phyloP scores from a whole-genome alignment of 2,329 filamentous ascomycete genomes.

The Ophiosphaerella narmari region DNA sequence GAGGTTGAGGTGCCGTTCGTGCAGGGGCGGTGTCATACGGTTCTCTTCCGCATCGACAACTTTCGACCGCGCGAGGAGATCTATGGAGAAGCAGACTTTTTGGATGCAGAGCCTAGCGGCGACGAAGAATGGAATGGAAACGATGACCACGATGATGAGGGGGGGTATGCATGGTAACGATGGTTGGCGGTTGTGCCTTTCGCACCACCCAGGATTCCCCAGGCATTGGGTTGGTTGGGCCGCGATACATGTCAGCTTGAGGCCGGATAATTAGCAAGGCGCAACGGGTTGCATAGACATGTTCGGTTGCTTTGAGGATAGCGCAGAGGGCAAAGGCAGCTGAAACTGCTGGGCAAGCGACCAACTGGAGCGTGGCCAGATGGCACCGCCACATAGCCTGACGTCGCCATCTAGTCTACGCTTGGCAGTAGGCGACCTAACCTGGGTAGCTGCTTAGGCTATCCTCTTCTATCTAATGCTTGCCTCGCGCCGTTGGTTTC shows the following conservation, averaged over 20 bases:
- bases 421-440: conserved; percentile 22
- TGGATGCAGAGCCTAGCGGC: conserved; percentile 64
- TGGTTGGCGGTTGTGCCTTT: conserved; percentile 1
- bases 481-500: not conserved
- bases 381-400: conserved; percentile 11
- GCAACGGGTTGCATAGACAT: too few relatives aligned
- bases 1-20: conserved; percentile 47
- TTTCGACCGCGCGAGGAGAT: conserved; percentile 71
- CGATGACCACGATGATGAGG: conserved; percentile 52
- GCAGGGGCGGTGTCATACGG: conserved; percentile 72
- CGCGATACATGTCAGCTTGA: conserved; percentile 8
- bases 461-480: conserved; percentile 19
- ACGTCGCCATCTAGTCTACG: conserved; percentile 3
- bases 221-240: conserved; percentile 23
- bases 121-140: conserved; percentile 64
- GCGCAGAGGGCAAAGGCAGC: conserved; percentile 9
- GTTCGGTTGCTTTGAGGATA: conserved; percentile 2
- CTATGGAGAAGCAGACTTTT: conserved; percentile 73
- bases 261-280: not conserved
- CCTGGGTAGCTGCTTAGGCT: conserved; percentile 6
- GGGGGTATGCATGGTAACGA: conserved; percentile 39
- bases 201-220: conserved; percentile 16
- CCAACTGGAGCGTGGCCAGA: not conserved
- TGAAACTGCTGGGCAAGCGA: conserved; percentile 4
- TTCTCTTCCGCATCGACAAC: conserved; percentile 76